phyloP scores from a whole-genome alignment of 106 monocot species.

The Dendrobium officinale region DNA sequence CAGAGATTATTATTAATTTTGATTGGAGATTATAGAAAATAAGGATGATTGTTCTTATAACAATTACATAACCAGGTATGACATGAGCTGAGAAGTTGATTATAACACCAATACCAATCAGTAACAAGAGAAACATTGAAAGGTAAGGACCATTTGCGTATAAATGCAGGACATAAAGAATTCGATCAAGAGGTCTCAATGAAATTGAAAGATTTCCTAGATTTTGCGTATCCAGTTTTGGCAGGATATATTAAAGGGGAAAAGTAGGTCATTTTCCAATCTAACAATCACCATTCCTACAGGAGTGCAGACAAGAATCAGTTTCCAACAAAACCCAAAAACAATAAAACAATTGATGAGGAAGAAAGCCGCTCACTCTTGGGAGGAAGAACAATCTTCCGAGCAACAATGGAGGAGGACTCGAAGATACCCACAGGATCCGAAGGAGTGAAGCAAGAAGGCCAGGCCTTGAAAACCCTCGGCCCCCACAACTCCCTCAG shows the following conservation, averaged over 20 bases:
- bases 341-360: neutral
- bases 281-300: neutral
- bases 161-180: neutral
- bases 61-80: neutral
- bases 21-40: neutral
- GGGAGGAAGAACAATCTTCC: slow-evolving; percentile 38
- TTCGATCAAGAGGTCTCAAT: neutral
- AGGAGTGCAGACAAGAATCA: neutral
- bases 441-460: slow-evolving; percentile 52
- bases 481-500: slow-evolving; percentile 74
- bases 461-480: slow-evolving; percentile 62
- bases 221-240: neutral
- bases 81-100: no score
- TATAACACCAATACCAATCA: no score
- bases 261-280: neutral
- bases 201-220: neutral
- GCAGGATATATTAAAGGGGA: neutral
- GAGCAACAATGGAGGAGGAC: slow-evolving; percentile 2
- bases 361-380: slow-evolving; percentile 45
- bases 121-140: no score
- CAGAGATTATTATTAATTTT: neutral
- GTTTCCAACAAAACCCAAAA: neutral
- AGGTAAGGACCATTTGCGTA: neutral
- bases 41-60: neutral
- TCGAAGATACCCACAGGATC: slow-evolving; percentile 2